phyloP scores from a whole-genome alignment of 805 yeast species.

The Ogataea nonfermentans region DNA sequence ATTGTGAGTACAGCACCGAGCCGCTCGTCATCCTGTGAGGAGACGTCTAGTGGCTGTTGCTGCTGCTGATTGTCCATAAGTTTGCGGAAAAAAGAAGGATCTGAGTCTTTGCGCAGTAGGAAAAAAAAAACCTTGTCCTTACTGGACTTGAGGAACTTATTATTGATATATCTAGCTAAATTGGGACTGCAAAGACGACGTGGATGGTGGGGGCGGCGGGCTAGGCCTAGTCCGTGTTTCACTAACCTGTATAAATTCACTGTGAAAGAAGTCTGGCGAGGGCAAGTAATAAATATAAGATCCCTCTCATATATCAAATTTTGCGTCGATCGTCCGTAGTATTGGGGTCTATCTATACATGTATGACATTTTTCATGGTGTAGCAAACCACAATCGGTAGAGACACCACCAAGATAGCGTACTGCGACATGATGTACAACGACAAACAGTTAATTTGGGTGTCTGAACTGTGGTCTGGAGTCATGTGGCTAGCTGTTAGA shows the following conservation, averaged over 20 bases:
- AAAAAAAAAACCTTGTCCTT: slow-evolving; percentile 32
- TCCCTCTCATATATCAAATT: not conserved
- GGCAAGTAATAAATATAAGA: not conserved
- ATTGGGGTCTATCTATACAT: slow-evolving; percentile 13
- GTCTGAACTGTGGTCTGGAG: slow-evolving; percentile 43
- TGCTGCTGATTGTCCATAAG: slow-evolving; percentile 14
- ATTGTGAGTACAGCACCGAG: slow-evolving; percentile 21
- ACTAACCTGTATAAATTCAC: slow-evolving; percentile 16
- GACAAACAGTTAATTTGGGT: slow-evolving; percentile 57
- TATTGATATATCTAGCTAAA: slow-evolving; percentile 15
- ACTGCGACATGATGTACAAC: slow-evolving; percentile 48
- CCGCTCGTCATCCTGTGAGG: slow-evolving; percentile 20
- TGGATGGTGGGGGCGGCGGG: slow-evolving; percentile 8
- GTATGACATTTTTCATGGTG: slow-evolving; percentile 32
- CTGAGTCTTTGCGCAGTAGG: slow-evolving; percentile 22
- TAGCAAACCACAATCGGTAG: slow-evolving; percentile 53
- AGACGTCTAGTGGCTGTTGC: slow-evolving; percentile 7
- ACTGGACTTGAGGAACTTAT: slow-evolving; percentile 15
- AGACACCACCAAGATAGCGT: slow-evolving; percentile 42
- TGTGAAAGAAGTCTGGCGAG: slow-evolving; percentile 10
- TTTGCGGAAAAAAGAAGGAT: slow-evolving; percentile 16
- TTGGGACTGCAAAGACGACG: slow-evolving; percentile 1
- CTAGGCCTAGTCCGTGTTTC: slow-evolving; percentile 15
- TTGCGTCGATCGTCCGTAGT: slow-evolving; percentile 15
- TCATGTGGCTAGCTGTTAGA: slow-evolving; percentile 55